phyloP scores from a whole-genome alignment of 352 stramenopile species.

The Phytophthora ohioensis region DNA sequence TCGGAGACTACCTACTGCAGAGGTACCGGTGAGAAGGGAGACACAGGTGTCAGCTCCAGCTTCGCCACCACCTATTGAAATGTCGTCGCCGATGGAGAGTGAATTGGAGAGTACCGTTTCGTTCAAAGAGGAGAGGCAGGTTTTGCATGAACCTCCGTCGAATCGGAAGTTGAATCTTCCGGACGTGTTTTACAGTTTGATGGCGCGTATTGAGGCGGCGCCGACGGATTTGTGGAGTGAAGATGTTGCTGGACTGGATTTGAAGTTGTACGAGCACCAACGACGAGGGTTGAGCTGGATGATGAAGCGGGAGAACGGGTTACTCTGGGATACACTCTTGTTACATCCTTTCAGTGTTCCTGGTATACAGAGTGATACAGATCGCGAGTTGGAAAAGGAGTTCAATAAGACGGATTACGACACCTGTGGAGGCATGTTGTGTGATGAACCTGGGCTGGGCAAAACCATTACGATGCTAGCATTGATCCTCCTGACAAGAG shows the following conservation, averaged over 20 bases:
- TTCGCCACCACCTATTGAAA: background rate
- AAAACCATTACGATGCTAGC: constrained; percentile 86
- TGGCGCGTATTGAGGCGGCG: constrained; percentile 41
- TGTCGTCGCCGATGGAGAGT: constrained; percentile 1
- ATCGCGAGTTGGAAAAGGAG: constrained; percentile 41
- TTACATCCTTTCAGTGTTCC: constrained; percentile 54
- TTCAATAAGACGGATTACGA: constrained; percentile 66
- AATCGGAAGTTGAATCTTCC: constrained; percentile 49
- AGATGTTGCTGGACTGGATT: constrained; percentile 58
- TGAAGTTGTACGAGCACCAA: constrained; percentile 78
- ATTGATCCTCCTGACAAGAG: constrained; percentile 76
- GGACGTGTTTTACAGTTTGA: constrained; percentile 71
- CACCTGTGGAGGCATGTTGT: constrained; percentile 71
- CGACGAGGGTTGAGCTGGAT: constrained; percentile 76
- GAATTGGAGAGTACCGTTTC: constrained; percentile 5
- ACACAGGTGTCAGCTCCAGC: background rate
- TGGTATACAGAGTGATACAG: constrained; percentile 38
- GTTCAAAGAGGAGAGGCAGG: constrained; percentile 1
- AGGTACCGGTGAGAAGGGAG: background rate
- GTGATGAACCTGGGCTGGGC: constrained; percentile 77
- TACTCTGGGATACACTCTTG: constrained; percentile 27
- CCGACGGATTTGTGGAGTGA: constrained; percentile 66
- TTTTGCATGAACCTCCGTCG: constrained; percentile 1
- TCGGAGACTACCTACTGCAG: background rate
- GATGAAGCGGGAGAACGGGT: constrained; percentile 58